Base-by-base conservation (phyloP, 1,284 basidiomycete species). In the Ustilago loliicola region DNA sequence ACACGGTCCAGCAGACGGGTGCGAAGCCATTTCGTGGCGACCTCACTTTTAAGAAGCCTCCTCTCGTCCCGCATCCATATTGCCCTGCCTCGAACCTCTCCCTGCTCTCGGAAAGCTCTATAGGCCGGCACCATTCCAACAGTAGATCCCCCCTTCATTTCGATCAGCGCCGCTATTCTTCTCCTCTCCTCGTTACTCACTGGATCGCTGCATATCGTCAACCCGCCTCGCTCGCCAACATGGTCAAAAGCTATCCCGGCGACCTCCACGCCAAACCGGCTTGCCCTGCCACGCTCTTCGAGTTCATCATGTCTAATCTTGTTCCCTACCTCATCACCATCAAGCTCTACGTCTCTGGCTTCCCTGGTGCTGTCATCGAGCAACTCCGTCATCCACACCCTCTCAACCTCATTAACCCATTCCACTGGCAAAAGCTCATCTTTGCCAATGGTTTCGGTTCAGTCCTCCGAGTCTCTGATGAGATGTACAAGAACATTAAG, bases 341-440 rank as follows among this genome's bases (percentile, higher is more conserved):
- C 51, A 36, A 61, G 27, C 68, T 76, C 56, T 62, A 65, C 38
- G 2, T 69, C 36, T 57, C 21, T 1, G 78, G 74, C n/a, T 56
- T 77, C 13, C 78, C 70, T 15, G 42, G 51, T 2, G 78, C 78
- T 0, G n/a, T 80, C 27, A 23, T 57, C 19, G 19, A 53, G 10
- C 78, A 80, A 27, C 27, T 80, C 13, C 65, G 61, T 15, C 61
- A 73, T 23, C 74, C 69, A 0, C 32, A 55, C 17, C 74, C 59
- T 0, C 2, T 80, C 51, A 66, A 71, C 21, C 21, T 36, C 32
- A 36, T 80, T 66, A 77, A 76, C 29, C 78, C 78, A 6, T 65
- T 67, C 47, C 54, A 68, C 47, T 80, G 78, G 78, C 60, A 72
- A 36, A 23, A 52, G 21, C 67, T 74, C 34, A 61, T 80, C 69